Evolutionary conservation across 495 filamentous ascomycete species (phyloP).

Genomic region (Penicillium lividum): DNA sequence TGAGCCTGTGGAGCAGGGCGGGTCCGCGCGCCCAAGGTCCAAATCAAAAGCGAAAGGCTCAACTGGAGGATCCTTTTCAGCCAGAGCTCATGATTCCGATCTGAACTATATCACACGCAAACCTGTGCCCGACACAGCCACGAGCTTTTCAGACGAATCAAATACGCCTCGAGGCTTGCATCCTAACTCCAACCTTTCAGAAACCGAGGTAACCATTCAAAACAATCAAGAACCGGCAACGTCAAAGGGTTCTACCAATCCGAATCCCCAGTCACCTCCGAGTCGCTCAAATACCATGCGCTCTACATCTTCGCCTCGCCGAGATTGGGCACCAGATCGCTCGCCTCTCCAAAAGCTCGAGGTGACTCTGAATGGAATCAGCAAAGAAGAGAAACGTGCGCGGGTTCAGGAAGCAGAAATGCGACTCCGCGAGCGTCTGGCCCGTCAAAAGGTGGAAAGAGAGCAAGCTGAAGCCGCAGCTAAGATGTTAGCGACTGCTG

Average conservation of each 20-base stretch:
- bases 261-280: slow-evolving; percentile 17
- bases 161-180: slow-evolving; percentile 28
- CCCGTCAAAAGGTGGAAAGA: slow-evolving; percentile 32
- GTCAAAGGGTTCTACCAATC: slow-evolving; percentile 1
- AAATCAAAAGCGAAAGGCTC: slow-evolving; percentile 8
- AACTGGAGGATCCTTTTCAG: slow-evolving; percentile 21
- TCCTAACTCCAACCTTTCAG: slow-evolving; percentile 9
- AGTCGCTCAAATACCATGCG: slow-evolving; percentile 41
- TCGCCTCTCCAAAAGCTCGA: slow-evolving; percentile 93
- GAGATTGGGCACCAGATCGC: slow-evolving; percentile 68
- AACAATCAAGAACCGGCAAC: slow-evolving; percentile 14
- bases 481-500: slow-evolving; percentile 9
- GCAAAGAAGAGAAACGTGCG: slow-evolving; percentile 86
- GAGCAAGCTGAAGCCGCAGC: slow-evolving; percentile 21
- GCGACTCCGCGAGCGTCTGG: slow-evolving; percentile 51
- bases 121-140: slow-evolving; percentile 5
- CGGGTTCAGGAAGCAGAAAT: slow-evolving; percentile 77
- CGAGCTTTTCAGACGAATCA: slow-evolving; percentile 19
- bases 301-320: slow-evolving; percentile 30
- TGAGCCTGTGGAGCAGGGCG: slow-evolving; percentile 4
- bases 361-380: slow-evolving; percentile 81
- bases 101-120: slow-evolving; percentile 28
- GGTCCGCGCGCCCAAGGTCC: slow-evolving; percentile 2
- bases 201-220: slow-evolving; percentile 2
- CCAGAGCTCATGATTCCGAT: slow-evolving; percentile 18